Evolutionary conservation across 192 early-diverging fungal genomes (phyloP), one percentile per base, ranked within the genome.

Genomic region (Coemansia sp.): DNA sequence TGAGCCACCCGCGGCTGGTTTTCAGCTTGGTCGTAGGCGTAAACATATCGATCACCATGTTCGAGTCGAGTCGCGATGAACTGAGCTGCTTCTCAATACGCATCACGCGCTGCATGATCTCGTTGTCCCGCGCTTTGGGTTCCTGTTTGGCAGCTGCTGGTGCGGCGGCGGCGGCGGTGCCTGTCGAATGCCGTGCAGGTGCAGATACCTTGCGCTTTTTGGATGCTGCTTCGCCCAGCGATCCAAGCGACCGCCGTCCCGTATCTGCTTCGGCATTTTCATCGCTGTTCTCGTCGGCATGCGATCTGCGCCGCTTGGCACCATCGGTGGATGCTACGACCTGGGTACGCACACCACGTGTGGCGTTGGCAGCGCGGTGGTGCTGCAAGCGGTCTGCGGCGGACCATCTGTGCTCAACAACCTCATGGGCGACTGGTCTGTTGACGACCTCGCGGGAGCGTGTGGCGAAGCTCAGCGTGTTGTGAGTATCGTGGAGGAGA

Each of bases 361-460:
- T 64, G 7, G 63, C 61, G 25, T 48, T 48, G 22, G 22, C 6
- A 14, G 70, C 68, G 2, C 78, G 65, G 37, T 68, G 65, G n/a
- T 79, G 62, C 63, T 72, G 74, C 52, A 70, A 7, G 41, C 70
- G 68, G 29, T 75, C 79, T 0, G 28, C 57, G 20, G 38, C 70
- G 9, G 63, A 58, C 70, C 74, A 79, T 13, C 65, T 37, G 47
- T 61, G 72, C 68, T 72, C 75, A 10, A 71, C 70, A 4, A 67
- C 68, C 70, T 73, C 82, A 55, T 74, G 76, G 3, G 59, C 78
- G 14, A 77, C 72, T 10, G 74, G 78, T 37, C 69, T 82, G 36
- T 87, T 89, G 40, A 87, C 84, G 28, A 89, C 87, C 54, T 72
- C 62, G n/a, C 79, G 78, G 27, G 86, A 85, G 42, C 85, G 83